Evolutionary conservation across 306 rosid genomes (phyloP), one percentile per base, ranked within the genome.

Genomic region (Quercus berberidifolia): DNA sequence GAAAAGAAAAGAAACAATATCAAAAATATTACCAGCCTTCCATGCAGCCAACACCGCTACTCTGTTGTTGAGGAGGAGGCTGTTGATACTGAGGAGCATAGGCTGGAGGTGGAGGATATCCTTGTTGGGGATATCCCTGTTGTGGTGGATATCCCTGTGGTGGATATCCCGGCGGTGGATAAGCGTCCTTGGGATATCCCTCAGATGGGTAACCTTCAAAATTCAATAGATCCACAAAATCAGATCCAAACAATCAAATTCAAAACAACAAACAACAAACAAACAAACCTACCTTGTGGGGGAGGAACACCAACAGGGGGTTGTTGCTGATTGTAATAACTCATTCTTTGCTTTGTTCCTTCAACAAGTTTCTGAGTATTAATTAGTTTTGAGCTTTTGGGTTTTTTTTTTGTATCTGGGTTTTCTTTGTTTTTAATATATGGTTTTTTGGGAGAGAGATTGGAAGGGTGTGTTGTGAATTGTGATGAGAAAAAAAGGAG

Each of bases 251-350:
- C 63, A 57, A 55, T 5, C 49, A 20, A 17, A 73, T 30, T 75
- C 54, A 49, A 2, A 38, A 38, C 0, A 0, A 0, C 1, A 5
- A 43, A 8, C 31, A 38, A 28, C 6, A 9, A 69, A 79, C 18
- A 38, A 38, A 38, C 46, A 54, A 54, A 12, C 26, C 1, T 28
- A 93, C 98, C 98, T 86, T 94, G 98, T 1, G 89, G 87, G n/a
- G 98, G 98, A 60, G 98, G 98, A 74, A 88, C 97, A 2, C 97
- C 98, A 21, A 94, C 97, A 3, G 98, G 98, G 10, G 98, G 97
- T 51, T 85, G 98, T 26, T 92, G 93, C 83, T 93, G 98, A 25
- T 81, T 86, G 91, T 91, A 91, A 75, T 94, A 90, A 71, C 97
- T 94, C 98, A 94, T 94, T 49, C 23, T 76, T 46, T 38, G 17